Conservation (phyloP, 352 stramenopile genomes). For the Hyaloperonospora brassicae region DNA sequence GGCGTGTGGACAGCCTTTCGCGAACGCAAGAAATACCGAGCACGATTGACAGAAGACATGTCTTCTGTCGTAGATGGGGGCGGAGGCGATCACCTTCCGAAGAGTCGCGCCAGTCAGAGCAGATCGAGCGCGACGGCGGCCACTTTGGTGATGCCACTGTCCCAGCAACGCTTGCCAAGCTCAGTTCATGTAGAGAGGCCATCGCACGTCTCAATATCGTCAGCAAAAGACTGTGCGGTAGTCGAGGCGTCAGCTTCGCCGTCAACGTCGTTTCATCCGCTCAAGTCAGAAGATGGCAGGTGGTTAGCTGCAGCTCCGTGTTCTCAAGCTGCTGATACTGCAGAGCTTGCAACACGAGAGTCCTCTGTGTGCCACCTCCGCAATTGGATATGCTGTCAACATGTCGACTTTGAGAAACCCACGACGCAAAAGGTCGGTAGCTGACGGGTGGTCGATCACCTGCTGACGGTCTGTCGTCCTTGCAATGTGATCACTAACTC, state of each 20-base stretch:
- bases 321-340: conserved; percentile 4
- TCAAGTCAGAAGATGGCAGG: conserved; percentile 13
- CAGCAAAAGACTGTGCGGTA: conserved; percentile 2
- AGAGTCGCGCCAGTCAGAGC: background rate
- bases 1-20: conserved; percentile 49
- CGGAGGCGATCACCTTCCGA: conserved; percentile 6
- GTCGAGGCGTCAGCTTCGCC: conserved; percentile 9
- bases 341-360: conserved; percentile 4
- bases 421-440: conserved; percentile 29
- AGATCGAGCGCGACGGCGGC: no score
- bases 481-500: background rate
- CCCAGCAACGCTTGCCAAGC: background rate
- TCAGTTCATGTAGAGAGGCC: no score
- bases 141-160: no score
- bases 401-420: conserved; percentile 41
- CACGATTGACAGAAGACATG: conserved; percentile 30
- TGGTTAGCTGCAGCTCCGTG: conserved; percentile 5
- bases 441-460: background rate
- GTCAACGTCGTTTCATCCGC: conserved; percentile 19
- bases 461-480: no score
- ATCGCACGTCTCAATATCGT: background rate
- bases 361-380: conserved; percentile 10
- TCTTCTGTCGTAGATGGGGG: no score
- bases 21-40: conserved; percentile 44
- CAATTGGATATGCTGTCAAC: conserved; percentile 28